Evolutionary conservation across 169 alveolate genomes (phyloP).

Genomic region (Babesia caballi): DNA sequence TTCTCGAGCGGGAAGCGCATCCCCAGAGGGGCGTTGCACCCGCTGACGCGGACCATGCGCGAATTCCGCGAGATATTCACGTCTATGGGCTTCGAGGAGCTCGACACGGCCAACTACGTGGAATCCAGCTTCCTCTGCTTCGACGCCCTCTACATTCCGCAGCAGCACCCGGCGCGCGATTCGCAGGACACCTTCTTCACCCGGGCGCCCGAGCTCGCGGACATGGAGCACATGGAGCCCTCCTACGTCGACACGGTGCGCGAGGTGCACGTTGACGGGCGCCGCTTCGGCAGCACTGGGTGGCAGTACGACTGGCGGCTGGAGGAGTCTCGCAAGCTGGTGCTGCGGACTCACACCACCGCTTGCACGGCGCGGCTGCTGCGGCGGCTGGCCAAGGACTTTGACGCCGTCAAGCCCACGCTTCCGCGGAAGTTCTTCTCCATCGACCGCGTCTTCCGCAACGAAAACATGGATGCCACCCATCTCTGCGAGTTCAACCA

Average conservation of each 20-base stretch:
- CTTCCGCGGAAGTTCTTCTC: conserved; percentile 94
- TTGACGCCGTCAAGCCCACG: conserved; percentile 54
- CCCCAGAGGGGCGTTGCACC: conserved; percentile 87
- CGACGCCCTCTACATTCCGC: conserved; percentile 99
- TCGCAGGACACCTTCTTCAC: conserved; percentile 99
- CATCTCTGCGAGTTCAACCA: conserved; percentile 99
- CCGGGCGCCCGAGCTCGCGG: conserved; percentile 70
- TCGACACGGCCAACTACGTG: conserved; percentile 96
- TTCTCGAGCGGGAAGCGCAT: conserved; percentile 83
- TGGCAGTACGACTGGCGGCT: conserved; percentile 94
- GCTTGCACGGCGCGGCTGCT: conserved; percentile 95
- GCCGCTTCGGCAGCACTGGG: conserved; percentile 96
- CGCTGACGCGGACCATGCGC: conserved; percentile 62
- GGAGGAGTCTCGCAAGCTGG: conserved; percentile 70
- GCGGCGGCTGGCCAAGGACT: conserved; percentile 89
- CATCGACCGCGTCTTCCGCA: conserved; percentile 99
- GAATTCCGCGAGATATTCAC: conserved; percentile 42
- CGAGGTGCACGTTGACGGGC: conserved; percentile 88
- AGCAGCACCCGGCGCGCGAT: conserved; percentile 99
- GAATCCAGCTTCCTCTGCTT: conserved; percentile 99
- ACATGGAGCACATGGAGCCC: conserved; percentile 55
- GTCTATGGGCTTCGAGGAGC: conserved; percentile 96
- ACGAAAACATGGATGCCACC: conserved; percentile 98
- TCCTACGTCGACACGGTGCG: conserved; percentile 90
- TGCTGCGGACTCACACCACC: conserved; percentile 99